Percentiles rank a stretch among this genome's conserved stretches.
phyloP scores from a whole-genome alignment of 2,329 filamentous ascomycete genomes.

The Paecilomyces niveus region DNA sequence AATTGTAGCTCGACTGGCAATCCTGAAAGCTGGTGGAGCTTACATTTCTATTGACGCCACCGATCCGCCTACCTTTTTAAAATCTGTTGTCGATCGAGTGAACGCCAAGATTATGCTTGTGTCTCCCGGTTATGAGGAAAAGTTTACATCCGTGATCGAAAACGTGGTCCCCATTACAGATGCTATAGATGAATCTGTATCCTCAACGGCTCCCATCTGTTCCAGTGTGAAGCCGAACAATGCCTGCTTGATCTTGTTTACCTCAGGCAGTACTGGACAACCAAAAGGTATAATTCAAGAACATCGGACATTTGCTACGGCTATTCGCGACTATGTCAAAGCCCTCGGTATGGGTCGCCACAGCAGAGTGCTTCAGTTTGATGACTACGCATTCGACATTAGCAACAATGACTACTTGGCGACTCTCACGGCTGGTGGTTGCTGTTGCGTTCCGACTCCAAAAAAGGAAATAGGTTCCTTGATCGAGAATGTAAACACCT shows the following conservation, averaged over 20 bases:
- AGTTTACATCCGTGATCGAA: slow-evolving; percentile 5
- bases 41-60: slow-evolving; percentile 70
- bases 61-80: slow-evolving; percentile 62
- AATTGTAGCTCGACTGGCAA: slow-evolving; percentile 46
- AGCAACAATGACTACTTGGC: slow-evolving; percentile 19
- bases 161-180: slow-evolving; percentile 9
- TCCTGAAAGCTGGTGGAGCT: slow-evolving; percentile 63
- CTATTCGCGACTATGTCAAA: slow-evolving; percentile 14
- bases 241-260: slow-evolving; percentile 18
- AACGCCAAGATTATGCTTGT: slow-evolving; percentile 61
- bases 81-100: slow-evolving; percentile 67
- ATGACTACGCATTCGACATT: slow-evolving; percentile 21
- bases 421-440: slow-evolving; percentile 15
- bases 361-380: slow-evolving; percentile 19
- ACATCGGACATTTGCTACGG: slow-evolving; percentile 15
- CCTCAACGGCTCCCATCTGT: neutral
- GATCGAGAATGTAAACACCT: slow-evolving; percentile 9
- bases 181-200: neutral
- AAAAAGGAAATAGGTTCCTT: slow-evolving; percentile 9
- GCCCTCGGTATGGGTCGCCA: slow-evolving; percentile 10
- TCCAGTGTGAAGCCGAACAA: slow-evolving; percentile 8
- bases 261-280: slow-evolving; percentile 19
- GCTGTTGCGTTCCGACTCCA: slow-evolving; percentile 17
- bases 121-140: slow-evolving; percentile 4
- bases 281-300: slow-evolving; percentile 21